Evolutionary conservation across 2,329 filamentous ascomycete genomes (phyloP).

Genomic region (Fusarium sp.): DNA sequence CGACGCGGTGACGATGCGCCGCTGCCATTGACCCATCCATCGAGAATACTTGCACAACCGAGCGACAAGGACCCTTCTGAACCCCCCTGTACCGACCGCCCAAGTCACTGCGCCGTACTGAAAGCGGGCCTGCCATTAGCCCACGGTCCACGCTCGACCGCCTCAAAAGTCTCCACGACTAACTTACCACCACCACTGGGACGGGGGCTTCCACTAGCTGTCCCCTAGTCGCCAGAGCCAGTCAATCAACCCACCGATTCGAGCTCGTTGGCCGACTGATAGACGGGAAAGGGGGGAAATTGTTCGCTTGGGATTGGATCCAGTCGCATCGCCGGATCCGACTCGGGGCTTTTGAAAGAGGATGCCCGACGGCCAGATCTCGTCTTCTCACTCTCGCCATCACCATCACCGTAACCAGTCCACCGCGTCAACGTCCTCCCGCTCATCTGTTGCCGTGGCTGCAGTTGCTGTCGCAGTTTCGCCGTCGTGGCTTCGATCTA

Average conservation of each 20-base stretch:
- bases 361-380: slow-evolving; percentile 44
- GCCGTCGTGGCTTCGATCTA: slow-evolving; percentile 36
- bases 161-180: slow-evolving; percentile 16
- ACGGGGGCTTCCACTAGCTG: slow-evolving; percentile 36
- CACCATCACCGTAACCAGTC: slow-evolving; percentile 22
- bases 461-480: slow-evolving; percentile 37
- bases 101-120: slow-evolving; percentile 23
- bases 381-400: slow-evolving; percentile 26
- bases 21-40: slow-evolving; percentile 2
- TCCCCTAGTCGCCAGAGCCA: slow-evolving; percentile 38
- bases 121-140: slow-evolving; percentile 38
- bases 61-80: background rate
- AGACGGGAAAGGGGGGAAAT: slow-evolving; percentile 44
- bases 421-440: slow-evolving; percentile 33
- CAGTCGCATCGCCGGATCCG: slow-evolving; percentile 38
- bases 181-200: slow-evolving; percentile 21
- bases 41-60: background rate
- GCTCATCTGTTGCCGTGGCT: slow-evolving; percentile 29
- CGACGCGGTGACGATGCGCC: slow-evolving; percentile 15
- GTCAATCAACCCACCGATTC: slow-evolving; percentile 28
- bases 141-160: slow-evolving; percentile 25
- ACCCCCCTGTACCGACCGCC: slow-evolving; percentile 4
- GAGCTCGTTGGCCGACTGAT: slow-evolving; percentile 31
- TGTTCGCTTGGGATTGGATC: slow-evolving; percentile 39
- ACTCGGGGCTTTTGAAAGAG: slow-evolving; percentile 34